Evolutionary conservation across 2,329 filamentous ascomycete genomes (phyloP), one percentile per base, ranked within the genome.

Genomic region (Macrophomina tecta): DNA sequence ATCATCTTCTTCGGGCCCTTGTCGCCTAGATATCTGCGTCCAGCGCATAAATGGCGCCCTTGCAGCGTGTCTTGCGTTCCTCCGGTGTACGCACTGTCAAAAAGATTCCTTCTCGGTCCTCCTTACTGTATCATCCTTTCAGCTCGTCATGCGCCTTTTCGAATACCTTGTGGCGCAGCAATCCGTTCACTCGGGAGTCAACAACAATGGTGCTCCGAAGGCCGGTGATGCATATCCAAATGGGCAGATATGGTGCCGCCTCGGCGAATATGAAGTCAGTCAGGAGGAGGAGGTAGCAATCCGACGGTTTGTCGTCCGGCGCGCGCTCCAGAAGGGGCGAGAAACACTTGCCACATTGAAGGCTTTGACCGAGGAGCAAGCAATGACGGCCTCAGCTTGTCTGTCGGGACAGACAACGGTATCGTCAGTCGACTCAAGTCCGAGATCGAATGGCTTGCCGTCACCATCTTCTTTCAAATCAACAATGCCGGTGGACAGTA

Each of bases 241-340:
- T 28, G 30, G 12, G n/a, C 34, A 40, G n/a, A 18, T 45, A 11
- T 45, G 38, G 6, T 60, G 55, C n/a, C 38, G 23, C 5, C 23
- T 60, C 55, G 55, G 55, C 28, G 55, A 60, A 28, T 60, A 60
- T 32, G 40, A 60, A 32, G 55, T 60, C 12, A 60, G 55, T n/a
- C 23, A 30, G 11, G 55, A 60, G 55, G 55, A 60, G 7, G 16
- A 46, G 7, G 16, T 45, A 11, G 55, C 38, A 2, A 46, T 60
- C 7, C 40, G 55, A 12, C 40, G 38, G 1, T 45, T 60, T 9
- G 18, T 60, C 12, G 55, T 60, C 6, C 55, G 55, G 1, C 7
- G 55, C 8, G 55, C 55, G n/a, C 40, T 60, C 12, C 40, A 18
- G 9, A 60, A 30, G 18, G 55, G 23, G 4, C 38, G 34, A 12